Conservation (phyloP, 352 stramenopile species). For the Phytopythium vexans region DNA sequence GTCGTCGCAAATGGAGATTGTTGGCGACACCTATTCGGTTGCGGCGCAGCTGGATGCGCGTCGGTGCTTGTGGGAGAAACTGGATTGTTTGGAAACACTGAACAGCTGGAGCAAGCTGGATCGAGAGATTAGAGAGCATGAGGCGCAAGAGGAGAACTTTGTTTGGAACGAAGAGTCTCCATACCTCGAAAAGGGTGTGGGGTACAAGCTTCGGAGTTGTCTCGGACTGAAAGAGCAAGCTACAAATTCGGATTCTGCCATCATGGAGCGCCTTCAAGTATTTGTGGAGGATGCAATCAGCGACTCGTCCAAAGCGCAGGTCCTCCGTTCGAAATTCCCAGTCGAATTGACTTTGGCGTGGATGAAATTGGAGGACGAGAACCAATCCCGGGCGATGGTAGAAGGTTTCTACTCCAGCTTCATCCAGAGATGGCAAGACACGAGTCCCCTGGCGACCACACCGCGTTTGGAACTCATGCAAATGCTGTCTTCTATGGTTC, state of each 20-base stretch:
- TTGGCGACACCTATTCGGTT: conserved; percentile 23
- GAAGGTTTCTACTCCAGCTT: conserved; percentile 59
- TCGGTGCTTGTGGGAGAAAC: conserved; percentile 61
- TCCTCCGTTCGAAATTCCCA: conserved; percentile 41
- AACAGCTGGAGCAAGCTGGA: conserved; percentile 70
- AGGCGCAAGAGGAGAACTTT: conserved; percentile 18
- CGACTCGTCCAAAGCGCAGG: conserved; percentile 30
- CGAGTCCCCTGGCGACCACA: conserved; percentile 33
- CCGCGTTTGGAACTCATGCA: conserved; percentile 62
- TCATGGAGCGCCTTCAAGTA: conserved; percentile 17
- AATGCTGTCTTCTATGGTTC: conserved; percentile 54
- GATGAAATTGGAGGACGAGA: conserved; percentile 39
- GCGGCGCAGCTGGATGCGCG: conserved; percentile 36
- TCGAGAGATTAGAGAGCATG: conserved; percentile 28
- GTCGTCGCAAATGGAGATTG: conserved; percentile 30
- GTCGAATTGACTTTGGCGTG: conserved; percentile 48
- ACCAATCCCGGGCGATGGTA: conserved; percentile 44
- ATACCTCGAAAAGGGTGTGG: conserved; percentile 65
- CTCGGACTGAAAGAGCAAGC: conserved; percentile 29
- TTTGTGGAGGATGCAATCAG: conserved; percentile 20
- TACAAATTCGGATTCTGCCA: not conserved
- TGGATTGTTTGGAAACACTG: conserved; percentile 57
- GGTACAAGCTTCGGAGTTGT: conserved; percentile 42
- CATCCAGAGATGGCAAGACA: conserved; percentile 56
- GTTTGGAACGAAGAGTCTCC: conserved; percentile 60